Evolutionary conservation across 2,329 filamentous ascomycete genomes (phyloP).

Genomic region (Colletotrichum coccodes): DNA sequence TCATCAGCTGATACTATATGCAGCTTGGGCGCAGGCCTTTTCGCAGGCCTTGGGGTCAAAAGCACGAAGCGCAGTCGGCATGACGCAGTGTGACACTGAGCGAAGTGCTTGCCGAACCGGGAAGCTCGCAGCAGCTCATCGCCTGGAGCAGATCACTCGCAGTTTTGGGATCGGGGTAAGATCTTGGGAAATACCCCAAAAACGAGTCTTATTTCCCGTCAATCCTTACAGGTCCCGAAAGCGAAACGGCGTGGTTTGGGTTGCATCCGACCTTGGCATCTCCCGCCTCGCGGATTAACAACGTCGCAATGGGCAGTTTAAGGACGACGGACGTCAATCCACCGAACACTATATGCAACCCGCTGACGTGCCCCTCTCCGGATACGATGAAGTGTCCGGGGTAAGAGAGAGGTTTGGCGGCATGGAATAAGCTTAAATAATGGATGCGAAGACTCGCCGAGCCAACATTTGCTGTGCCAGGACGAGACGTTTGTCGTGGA

Average conservation of each 20-base stretch:
- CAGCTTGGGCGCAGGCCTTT: too few relatives aligned
- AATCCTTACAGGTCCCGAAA: background rate
- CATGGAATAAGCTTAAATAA: background rate
- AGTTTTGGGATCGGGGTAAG: background rate
- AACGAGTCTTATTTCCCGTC: background rate
- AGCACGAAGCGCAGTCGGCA: too few relatives aligned
- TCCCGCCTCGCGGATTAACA: background rate
- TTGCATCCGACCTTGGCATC: background rate
- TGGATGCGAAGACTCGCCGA: background rate
- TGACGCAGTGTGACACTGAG: background rate
- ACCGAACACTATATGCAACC: background rate
- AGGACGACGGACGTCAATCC: slow-evolving; percentile 15
- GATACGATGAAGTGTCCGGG: background rate
- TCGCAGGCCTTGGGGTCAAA: too few relatives aligned
- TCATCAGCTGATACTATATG: too few relatives aligned
- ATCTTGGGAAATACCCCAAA: background rate
- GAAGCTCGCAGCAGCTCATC: background rate
- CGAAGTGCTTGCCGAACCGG: background rate
- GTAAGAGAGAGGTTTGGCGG: background rate
- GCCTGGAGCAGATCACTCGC: background rate
- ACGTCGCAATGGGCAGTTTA: background rate
- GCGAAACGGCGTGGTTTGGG: slow-evolving; percentile 8
- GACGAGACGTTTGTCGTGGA: too few relatives aligned
- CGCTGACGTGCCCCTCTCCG: background rate
- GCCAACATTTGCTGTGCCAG: too few relatives aligned